Percentiles rank a stretch among this genome's conserved stretches.
phyloP scores from a whole-genome alignment of 768 basidiomycete genomes.

The Hortiboletus flavorubellus region DNA sequence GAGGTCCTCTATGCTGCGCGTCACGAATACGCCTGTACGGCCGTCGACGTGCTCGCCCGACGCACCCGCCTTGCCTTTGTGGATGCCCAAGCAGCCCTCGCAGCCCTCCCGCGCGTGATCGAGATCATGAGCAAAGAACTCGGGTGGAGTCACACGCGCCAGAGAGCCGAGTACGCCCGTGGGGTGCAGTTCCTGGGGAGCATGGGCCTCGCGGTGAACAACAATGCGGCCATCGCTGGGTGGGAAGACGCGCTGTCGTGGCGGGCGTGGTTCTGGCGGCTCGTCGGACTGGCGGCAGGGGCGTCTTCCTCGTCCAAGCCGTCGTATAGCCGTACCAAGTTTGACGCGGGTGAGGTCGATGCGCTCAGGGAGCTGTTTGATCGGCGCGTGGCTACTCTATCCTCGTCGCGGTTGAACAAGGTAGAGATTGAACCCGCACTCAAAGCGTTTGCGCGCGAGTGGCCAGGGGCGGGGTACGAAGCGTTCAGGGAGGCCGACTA shows the following conservation, averaged over 20 bases:
- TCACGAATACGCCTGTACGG: conserved; percentile 91
- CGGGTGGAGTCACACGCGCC: conserved; percentile 63
- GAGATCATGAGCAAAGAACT: conserved; percentile 90
- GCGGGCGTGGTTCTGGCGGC: conserved; percentile 17
- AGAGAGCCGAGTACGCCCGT: conserved; percentile 53
- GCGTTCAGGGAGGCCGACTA: conserved; percentile 59
- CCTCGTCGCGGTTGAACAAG: conserved; percentile 31
- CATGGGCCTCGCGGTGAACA: conserved; percentile 67
- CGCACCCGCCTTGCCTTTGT: conserved; percentile 94
- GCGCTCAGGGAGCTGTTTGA: conserved; percentile 39
- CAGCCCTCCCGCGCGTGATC: conserved; percentile 81
- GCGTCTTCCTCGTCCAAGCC: conserved; percentile 12
- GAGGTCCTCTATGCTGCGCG: conserved; percentile 88
- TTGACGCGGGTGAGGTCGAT: conserved; percentile 50
- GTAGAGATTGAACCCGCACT: conserved; percentile 42
- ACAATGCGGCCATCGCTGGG: not conserved
- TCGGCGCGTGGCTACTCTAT: not conserved
- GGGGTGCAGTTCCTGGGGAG: conserved; percentile 68
- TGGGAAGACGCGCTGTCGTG: conserved; percentile 10
- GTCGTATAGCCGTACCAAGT: conserved; percentile 49
- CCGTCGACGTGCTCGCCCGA: conserved; percentile 88
- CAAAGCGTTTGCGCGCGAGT: conserved; percentile 38
- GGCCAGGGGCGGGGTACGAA: conserved; percentile 49
- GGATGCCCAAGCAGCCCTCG: conserved; percentile 81
- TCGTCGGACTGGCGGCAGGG: conserved; percentile 25